Evolutionary conservation across 2,329 filamentous ascomycete genomes (phyloP), one percentile per base, ranked within the genome.

Genomic region (Cladosporium sp.): DNA sequence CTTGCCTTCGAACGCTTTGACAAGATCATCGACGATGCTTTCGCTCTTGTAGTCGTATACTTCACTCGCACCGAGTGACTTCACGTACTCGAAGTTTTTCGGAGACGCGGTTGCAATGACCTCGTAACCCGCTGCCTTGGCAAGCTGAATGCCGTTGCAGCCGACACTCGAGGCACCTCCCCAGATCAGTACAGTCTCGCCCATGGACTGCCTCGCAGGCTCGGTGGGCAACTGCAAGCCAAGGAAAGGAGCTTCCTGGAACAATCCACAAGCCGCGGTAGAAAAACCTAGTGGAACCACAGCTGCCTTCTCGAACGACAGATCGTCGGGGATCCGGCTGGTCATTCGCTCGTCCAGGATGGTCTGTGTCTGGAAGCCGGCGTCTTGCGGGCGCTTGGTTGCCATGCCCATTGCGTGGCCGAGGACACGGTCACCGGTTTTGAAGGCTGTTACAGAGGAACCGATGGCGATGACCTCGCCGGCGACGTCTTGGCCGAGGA

Each of bases 121-220:
- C 16, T 80, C 73, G 66, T 80, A 82, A 0, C 49, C 33, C 5
- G 31, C 49, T 77, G 0, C 78, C 6, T 75, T 72, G 1, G 79
- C 78, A 0, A 85, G 74, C 66, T 85, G 83, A 12, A 84, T 79
- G 0, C 80, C 80, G 52, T 78, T 79, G 49, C 78, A 78, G 1
- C 83, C 82, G 0, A 83, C 81, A 18, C 76, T 78, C 0, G 80
- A 80, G 2, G 81, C 79, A 0, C 84, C 85, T n/a, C 84, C 84
- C 81, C 83, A 86, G 16, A 86, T 72, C 5, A 86, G 69, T 0
- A 82, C 46, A 56, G 75, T 70, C 58, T 80, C 74, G 18, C 74
- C 74, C 5, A 69, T 73, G 2, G 68, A 21, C 44, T 75, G 70
- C 10, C 50, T 57, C 11, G 65, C 60, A 50, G 67, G 33, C 28